phyloP scores from a whole-genome alignment of 2,329 filamentous ascomycete genomes.

The Didymella arachidicola region DNA sequence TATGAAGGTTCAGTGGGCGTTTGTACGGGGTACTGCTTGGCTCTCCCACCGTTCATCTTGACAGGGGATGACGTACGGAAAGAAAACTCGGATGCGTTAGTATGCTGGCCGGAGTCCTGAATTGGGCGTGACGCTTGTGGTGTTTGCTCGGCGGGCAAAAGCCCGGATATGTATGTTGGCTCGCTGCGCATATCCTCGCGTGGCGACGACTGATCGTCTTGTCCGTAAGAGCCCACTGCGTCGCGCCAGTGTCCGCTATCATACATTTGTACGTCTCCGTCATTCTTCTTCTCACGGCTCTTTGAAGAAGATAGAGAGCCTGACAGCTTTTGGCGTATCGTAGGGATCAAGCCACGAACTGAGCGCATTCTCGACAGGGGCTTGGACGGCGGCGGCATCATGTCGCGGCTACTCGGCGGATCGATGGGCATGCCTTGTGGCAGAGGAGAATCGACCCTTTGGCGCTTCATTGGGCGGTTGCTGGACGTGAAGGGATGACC shows the following conservation, averaged over 20 bases:
- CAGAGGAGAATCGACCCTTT: constrained; percentile 43
- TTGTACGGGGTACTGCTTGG: constrained; percentile 9
- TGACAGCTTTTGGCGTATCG: constrained; percentile 34
- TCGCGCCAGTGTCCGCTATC: constrained; percentile 23
- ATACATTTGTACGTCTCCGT: constrained; percentile 15
- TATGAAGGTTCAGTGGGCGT: constrained; percentile 40
- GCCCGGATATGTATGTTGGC: constrained; percentile 36
- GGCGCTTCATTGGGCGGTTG: constrained; percentile 41
- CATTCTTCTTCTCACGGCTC: not conserved
- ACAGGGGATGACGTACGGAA: constrained; percentile 31
- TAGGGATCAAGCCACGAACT: constrained; percentile 37
- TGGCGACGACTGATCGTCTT: constrained; percentile 1
- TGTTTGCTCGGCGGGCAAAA: constrained; percentile 28
- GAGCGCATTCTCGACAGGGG: constrained; percentile 39
- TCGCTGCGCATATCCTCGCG: constrained; percentile 15
- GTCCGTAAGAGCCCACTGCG: not conserved
- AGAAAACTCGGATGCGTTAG: constrained; percentile 25
- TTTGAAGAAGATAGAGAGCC: constrained; percentile 17
- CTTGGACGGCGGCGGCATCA: constrained; percentile 52
- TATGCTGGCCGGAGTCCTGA: constrained; percentile 14
- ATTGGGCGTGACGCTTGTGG: constrained; percentile 13
- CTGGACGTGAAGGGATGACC: constrained; percentile 22
- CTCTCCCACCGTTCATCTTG: constrained; percentile 13
- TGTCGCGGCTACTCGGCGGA: constrained; percentile 37
- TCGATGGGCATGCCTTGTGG: constrained; percentile 28